phyloP scores from a whole-genome alignment of 1,284 basidiomycete species.

The Fomitopsis palustris region DNA sequence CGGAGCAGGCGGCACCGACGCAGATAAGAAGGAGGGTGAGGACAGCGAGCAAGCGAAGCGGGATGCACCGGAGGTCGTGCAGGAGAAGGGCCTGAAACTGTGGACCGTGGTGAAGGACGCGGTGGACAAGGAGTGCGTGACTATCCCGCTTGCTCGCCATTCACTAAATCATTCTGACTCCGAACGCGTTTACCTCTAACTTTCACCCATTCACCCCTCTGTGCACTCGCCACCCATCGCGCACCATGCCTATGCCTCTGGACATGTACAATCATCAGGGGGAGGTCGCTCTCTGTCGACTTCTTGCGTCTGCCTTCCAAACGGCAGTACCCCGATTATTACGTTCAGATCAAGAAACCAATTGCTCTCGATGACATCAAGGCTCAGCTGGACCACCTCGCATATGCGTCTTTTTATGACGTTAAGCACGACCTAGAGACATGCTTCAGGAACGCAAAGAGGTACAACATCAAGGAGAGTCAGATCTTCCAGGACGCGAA shows the following conservation, averaged over 20 bases:
- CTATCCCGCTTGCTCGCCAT: constrained; percentile 26
- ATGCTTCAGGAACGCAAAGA: constrained; percentile 88
- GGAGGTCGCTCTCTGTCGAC: constrained; percentile 61
- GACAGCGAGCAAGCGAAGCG: constrained; percentile 18
- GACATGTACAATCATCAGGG: constrained; percentile 36
- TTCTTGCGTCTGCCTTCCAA: constrained; percentile 80
- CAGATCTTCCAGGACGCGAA: constrained; percentile 85
- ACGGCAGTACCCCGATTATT: constrained; percentile 89
- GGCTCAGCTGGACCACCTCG: constrained; percentile 61
- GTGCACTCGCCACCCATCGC: constrained; percentile 19
- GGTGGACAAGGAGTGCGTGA: constrained; percentile 78
- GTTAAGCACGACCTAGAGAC: constrained; percentile 81
- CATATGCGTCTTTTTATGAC: constrained; percentile 66
- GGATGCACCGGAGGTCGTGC: constrained; percentile 41
- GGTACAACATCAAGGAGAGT: constrained; percentile 86
- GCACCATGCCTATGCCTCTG: constrained; percentile 6
- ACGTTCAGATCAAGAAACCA: constrained; percentile 71
- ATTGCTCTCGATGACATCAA: constrained; percentile 88
- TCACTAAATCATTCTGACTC: constrained; percentile 4
- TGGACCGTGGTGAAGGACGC: constrained; percentile 77
- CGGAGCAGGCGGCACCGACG: constrained; percentile 19
- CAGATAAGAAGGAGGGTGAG: constrained; percentile 20
- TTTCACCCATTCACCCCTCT: constrained; percentile 23
- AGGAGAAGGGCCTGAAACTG: constrained; percentile 60
- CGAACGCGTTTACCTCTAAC: constrained; percentile 2